These are phyloP conservation scores for Solanum boliviense DNA, from an alignment of 257 asterid genomes.

Conservation along the genomic window DNA sequence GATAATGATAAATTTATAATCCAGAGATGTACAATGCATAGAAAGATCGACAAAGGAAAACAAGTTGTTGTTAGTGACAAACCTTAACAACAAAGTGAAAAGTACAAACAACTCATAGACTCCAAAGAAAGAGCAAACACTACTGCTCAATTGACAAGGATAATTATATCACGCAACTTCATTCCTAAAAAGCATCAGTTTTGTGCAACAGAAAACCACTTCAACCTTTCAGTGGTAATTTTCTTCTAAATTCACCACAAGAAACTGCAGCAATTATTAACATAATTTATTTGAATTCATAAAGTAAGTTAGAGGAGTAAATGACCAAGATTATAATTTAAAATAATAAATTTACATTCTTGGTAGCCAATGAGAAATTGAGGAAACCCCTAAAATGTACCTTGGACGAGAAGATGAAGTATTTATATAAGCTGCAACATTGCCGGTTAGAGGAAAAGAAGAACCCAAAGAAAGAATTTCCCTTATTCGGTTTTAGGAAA, in stretches of 20 bases:
- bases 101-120: no score
- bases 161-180: no score
- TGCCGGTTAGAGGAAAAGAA: background rate
- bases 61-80: no score
- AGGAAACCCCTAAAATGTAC: background rate
- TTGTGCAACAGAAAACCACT: no score
- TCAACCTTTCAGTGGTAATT: constrained; percentile 11
- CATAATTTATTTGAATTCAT: background rate
- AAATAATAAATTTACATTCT: background rate
- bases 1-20: no score
- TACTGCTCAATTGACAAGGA: no score
- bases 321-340: background rate
- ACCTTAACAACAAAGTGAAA: no score
- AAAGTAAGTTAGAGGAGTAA: background rate
- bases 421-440: background rate
- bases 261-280: constrained; percentile 34
- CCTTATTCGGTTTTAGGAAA: background rate
- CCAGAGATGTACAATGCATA: no score
- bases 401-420: background rate
- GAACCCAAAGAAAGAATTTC: background rate
- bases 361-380: background rate
- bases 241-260: constrained; percentile 53
- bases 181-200: no score
- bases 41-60: no score
- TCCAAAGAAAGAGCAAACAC: no score